Conservation (phyloP, 2,329 filamentous ascomycete species). For the Fusarium miscanthi region DNA sequence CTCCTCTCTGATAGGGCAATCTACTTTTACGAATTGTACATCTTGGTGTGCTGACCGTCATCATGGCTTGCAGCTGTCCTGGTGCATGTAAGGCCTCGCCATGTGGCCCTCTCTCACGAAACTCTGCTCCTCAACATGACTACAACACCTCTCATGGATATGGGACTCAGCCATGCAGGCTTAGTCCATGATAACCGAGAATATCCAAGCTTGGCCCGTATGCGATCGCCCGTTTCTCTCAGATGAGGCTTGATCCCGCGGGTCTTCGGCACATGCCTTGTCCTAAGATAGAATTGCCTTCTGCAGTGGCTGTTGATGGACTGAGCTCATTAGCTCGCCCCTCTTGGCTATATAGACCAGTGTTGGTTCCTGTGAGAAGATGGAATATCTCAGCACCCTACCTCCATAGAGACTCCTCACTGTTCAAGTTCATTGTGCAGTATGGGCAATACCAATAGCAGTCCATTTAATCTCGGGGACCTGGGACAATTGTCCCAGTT, state of each 20-base stretch:
- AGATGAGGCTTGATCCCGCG: conserved; percentile 22
- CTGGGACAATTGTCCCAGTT: conserved; percentile 34
- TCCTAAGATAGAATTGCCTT: conserved; percentile 1
- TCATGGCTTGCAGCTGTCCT: conserved; percentile 29
- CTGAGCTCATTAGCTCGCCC: neutral
- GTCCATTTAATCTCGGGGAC: conserved; percentile 23
- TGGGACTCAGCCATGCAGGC: conserved; percentile 5
- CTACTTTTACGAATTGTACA: neutral
- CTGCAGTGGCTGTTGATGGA: conserved; percentile 16
- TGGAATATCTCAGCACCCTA: neutral
- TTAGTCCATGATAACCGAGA: conserved; percentile 2
- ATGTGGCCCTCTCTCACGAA: conserved; percentile 24
- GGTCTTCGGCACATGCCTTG: conserved; percentile 27
- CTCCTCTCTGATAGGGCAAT: conserved; percentile 12
- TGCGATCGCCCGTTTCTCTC: conserved; percentile 10
- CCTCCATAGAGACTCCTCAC: conserved; percentile 1
- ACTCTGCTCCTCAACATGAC: conserved; percentile 8
- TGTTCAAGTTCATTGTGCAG: conserved; percentile 2
- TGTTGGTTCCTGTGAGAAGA: conserved; percentile 1
- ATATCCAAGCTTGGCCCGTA: conserved; percentile 1
- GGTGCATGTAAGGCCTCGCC: conserved; percentile 23
- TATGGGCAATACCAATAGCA: conserved; percentile 40
- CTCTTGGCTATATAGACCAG: conserved; percentile 32
- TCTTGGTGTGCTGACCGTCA: conserved; percentile 29
- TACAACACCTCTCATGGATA: conserved; percentile 11